Conservation (phyloP, 345 rosid genomes). For the Eucalyptus tenuipes region DNA sequence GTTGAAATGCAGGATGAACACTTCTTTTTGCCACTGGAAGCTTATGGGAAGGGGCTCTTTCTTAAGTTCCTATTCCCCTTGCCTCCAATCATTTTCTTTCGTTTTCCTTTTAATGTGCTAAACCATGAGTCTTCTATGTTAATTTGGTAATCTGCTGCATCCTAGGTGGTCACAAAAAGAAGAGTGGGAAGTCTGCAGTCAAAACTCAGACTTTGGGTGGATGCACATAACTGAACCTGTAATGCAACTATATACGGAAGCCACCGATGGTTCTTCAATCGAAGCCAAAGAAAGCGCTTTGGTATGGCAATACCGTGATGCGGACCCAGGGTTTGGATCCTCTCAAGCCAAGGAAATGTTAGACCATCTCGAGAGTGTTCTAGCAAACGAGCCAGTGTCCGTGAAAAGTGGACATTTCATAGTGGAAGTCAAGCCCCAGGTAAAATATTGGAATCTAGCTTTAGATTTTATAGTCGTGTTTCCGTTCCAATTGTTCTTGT, state of each 20-base stretch:
- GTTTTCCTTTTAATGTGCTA: not conserved
- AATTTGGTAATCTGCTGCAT: not conserved
- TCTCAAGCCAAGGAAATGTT: conserved; percentile 53
- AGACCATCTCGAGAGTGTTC: conserved; percentile 50
- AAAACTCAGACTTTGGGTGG: conserved; percentile 38
- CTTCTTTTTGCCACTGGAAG: not conserved
- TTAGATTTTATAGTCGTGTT: not conserved
- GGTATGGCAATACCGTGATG: conserved; percentile 50
- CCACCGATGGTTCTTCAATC: conserved; percentile 49
- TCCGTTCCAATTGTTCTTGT: not conserved
- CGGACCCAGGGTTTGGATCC: conserved; percentile 44
- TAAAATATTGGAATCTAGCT: not conserved
- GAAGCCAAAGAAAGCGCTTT: conserved; percentile 49
- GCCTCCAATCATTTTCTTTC: not conserved
- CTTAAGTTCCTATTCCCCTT: not conserved
- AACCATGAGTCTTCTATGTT: not conserved
- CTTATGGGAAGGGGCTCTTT: not conserved
- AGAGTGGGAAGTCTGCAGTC: conserved; percentile 26
- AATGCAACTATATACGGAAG: conserved; percentile 42
- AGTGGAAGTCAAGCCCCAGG: conserved; percentile 63
- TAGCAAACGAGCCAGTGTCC: conserved; percentile 47
- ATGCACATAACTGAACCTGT: conserved; percentile 40
- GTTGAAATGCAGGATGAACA: not conserved
- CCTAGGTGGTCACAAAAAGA: conserved; percentile 10
- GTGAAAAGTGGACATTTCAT: conserved; percentile 52